Percentiles rank a stretch among this genome's conserved stretches.
Evolutionary conservation across 179 eudicot genomes (phyloP).

Genomic region (Pouteria campechiana): DNA sequence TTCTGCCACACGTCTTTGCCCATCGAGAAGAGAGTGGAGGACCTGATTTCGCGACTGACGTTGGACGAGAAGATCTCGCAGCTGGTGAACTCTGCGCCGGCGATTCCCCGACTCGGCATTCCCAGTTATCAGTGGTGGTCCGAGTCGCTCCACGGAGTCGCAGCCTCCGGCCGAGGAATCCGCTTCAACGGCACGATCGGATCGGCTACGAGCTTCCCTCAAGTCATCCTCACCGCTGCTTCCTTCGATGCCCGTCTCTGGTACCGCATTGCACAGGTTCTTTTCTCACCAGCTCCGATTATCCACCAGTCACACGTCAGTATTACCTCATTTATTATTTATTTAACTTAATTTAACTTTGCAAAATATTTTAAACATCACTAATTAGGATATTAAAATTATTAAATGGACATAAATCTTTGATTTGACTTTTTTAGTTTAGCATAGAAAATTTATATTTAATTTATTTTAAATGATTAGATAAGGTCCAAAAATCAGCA

Average conservation of each 20-base stretch:
- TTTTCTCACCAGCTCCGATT: too few species aligned
- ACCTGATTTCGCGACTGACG: constrained; percentile 46
- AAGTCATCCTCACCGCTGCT: constrained; percentile 77
- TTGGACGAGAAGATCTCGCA: constrained; percentile 71
- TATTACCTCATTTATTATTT: not conserved
- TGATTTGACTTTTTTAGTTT: too few species aligned
- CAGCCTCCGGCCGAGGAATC: constrained; percentile 44
- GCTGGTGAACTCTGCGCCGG: constrained; percentile 46
- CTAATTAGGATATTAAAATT: too few species aligned
- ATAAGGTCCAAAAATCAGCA: too few species aligned
- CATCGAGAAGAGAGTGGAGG: constrained; percentile 26
- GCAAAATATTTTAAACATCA: too few species aligned
- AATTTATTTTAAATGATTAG: too few species aligned
- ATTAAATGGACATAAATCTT: too few species aligned
- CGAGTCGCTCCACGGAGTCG: constrained; percentile 85
- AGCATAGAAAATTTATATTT: too few species aligned
- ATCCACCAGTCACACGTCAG: not conserved
- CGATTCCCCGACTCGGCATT: constrained; percentile 59
- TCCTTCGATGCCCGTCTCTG: constrained; percentile 67
- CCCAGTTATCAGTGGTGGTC: constrained; percentile 94
- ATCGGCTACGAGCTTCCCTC: constrained; percentile 71
- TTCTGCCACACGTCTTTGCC: constrained; percentile 39
- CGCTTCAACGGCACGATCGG: constrained; percentile 17
- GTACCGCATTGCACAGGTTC: constrained; percentile 78
- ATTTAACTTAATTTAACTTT: not conserved